Conservation (phyloP, 768 basidiomycete genomes). For the Calocera viscosa region DNA sequence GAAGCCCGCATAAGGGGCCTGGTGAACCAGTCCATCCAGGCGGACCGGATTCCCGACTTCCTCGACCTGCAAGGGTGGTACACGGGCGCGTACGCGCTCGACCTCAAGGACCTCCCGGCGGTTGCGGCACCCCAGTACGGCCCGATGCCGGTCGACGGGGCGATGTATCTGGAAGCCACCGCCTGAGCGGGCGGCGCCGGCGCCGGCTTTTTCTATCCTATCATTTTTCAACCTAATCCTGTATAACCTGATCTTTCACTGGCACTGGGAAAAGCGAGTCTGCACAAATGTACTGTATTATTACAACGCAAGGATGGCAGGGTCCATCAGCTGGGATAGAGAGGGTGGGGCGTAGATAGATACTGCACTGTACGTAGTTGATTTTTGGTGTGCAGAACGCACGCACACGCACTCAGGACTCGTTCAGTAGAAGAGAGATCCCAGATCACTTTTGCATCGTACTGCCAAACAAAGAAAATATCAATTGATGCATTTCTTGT, state of each 20-base stretch:
- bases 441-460: no score
- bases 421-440: background rate
- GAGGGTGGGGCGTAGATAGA: background rate
- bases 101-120: background rate
- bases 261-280: background rate
- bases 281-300: background rate
- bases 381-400: no score
- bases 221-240: background rate
- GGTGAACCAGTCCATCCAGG: background rate
- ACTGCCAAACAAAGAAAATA: no score
- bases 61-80: background rate
- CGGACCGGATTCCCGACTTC: background rate
- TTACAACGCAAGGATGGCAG: background rate
- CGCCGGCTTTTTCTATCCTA: background rate
- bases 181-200: no score
- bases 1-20: conserved; percentile 60
- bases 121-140: background rate
- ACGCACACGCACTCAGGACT: background rate
- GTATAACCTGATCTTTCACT: background rate
- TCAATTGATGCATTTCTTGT: no score
- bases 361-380: background rate
- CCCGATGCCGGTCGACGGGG: background rate
- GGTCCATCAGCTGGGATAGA: background rate
- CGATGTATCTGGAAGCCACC: background rate
- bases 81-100: background rate